These are phyloP conservation scores for Hemerocallis citrina DNA, from an alignment of 106 monocot species.

Conservation along the genomic window DNA sequence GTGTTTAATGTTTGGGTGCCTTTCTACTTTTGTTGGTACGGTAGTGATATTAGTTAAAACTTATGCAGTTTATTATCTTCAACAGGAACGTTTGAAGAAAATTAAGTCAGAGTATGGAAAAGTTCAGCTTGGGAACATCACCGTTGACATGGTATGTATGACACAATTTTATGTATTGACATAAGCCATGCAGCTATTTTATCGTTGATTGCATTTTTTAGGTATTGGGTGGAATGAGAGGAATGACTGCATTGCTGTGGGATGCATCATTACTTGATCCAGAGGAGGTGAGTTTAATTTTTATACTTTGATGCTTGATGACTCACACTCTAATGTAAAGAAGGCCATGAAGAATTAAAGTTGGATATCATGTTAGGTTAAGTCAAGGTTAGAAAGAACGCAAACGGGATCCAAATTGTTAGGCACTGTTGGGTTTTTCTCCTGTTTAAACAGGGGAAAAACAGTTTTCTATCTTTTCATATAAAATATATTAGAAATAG, in stretches of 20 bases:
- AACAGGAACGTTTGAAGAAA: conserved; percentile 89
- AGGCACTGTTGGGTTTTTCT: no score
- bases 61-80: neutral
- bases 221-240: conserved; percentile 99
- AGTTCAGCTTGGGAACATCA: conserved; percentile 91
- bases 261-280: conserved; percentile 96
- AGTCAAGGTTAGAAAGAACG: no score
- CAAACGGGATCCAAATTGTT: no score
- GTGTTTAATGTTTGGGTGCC: neutral
- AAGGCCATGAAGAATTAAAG: neutral
- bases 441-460: no score
- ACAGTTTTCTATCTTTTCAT: no score
- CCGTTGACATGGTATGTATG: conserved; percentile 71
- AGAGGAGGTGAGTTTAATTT: conserved; percentile 58
- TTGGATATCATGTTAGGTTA: no score
- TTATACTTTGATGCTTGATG: conserved; percentile 2
- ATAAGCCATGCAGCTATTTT: neutral
- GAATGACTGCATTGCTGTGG: conserved; percentile 93
- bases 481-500: no score
- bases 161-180: neutral
- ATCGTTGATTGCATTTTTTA: conserved; percentile 9
- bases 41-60: neutral
- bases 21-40: neutral
- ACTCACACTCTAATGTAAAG: neutral
- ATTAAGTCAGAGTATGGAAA: conserved; percentile 84